Evolutionary conservation across 805 yeast genomes (phyloP), one percentile per base, ranked within the genome.

Genomic region (Saturnispora gosingensis): DNA sequence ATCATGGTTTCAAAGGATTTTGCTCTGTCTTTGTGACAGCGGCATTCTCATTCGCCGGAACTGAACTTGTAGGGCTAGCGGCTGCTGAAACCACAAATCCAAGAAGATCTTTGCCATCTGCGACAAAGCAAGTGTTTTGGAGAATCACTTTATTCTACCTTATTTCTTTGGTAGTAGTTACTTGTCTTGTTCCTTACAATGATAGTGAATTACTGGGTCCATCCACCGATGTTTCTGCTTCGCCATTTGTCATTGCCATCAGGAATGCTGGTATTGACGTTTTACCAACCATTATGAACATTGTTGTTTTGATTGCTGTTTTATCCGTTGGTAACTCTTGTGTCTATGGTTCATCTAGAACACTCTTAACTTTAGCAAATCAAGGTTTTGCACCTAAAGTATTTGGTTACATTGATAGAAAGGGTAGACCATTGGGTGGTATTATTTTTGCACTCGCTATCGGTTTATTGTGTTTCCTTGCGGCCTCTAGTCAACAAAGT

Each of bases 391-490:
- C 79, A 36, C 87, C 88, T 54, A 62, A 65, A 46, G 58, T 74
- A 28, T 74, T 84, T 50, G 78, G 80, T 16, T 81, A 81, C 65
- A 76, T 85, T 52, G 91, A 85, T 63, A 73, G 81, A 51, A 70
- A 70, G 45, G 95, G 95, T 46, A 74, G 93, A 56, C 95, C 95
- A 13, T 61, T 83, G 48, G 75, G 75, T 45, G 88, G 87, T 11
- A 76, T 83, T 56, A 54, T 67, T 7, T 67, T 70, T 20, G 73
- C 82, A 20, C 67, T 77, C 53, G 56, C 70, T 13, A 70, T 80
- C 61, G 84, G 83, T 15, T 66, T 78, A 48, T 58, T 80, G n/a
- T 77, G 83, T 50, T 80, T 77, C 60, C 69, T 83, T 36, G 75
- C 81, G 24, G 84, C 83, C 2, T 76, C 82, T 25, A 64, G 70